These are phyloP conservation scores for Populus tremula DNA, from an alignment of 345 rosid genomes.

Conservation along the genomic window DNA sequence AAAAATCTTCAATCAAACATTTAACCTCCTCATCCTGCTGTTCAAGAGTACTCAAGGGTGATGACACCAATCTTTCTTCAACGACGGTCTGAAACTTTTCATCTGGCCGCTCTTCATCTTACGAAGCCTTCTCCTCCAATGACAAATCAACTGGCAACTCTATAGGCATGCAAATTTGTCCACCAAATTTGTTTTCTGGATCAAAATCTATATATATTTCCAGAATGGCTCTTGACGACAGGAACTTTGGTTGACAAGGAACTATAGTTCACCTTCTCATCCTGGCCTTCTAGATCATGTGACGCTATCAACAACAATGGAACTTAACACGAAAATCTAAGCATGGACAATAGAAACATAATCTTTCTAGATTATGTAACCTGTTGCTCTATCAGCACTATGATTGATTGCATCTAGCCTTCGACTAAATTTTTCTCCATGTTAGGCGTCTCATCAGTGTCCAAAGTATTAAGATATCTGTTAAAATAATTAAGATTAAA, in stretches of 20 bases:
- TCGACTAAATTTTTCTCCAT: constrained; percentile 19
- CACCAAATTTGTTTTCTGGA: constrained; percentile 4
- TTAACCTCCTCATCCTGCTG: constrained; percentile 4
- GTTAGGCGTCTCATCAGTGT: constrained; percentile 19
- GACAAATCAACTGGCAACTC: neutral
- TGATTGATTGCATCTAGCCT: constrained; percentile 17
- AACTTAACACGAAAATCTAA: constrained; percentile 3
- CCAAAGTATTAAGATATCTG: neutral
- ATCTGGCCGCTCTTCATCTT: constrained; percentile 4
- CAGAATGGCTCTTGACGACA: neutral
- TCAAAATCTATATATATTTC: neutral
- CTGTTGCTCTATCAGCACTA: constrained; percentile 30
- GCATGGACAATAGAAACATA: constrained; percentile 4
- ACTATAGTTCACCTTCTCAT: constrained; percentile 23
- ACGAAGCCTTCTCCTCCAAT: neutral
- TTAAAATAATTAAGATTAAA: no score
- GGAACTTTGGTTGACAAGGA: constrained; percentile 21
- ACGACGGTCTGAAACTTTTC: neutral
- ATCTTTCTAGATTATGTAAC: no score
- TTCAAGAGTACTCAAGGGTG: neutral
- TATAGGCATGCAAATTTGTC: constrained; percentile 6
- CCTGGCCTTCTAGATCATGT: constrained; percentile 40
- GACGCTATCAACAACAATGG: constrained; percentile 14
- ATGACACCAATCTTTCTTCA: neutral
- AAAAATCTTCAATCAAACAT: constrained; percentile 7